Conservation (phyloP, 2,329 filamentous ascomycete genomes). For the Colletotrichum cuscutae region DNA sequence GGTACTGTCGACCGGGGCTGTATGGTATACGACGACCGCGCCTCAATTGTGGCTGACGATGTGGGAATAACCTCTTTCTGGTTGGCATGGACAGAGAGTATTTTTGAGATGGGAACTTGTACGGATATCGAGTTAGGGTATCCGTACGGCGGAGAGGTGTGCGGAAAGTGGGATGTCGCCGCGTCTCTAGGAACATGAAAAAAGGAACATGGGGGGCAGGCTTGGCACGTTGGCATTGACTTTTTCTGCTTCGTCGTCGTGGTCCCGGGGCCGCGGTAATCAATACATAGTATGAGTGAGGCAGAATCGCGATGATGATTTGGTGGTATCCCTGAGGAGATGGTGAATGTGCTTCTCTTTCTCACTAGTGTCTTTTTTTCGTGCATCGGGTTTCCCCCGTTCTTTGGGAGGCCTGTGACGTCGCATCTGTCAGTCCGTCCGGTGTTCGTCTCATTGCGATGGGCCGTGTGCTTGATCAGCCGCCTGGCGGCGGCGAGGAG, state of each 20-base stretch:
- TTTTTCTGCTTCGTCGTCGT: not conserved
- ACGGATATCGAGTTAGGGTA: not conserved
- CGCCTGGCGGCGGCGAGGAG: not conserved
- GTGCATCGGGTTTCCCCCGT: not conserved
- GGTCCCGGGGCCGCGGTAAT: not conserved
- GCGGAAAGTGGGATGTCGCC: slow-evolving; percentile 19
- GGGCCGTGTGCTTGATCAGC: slow-evolving; percentile 19
- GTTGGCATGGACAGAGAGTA: not conserved
- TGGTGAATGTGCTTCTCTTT: not conserved
- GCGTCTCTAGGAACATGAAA: not conserved
- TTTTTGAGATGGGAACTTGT: not conserved
- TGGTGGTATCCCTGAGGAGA: not conserved
- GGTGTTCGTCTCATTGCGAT: slow-evolving; percentile 22
- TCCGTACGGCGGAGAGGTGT: too few relatives aligned
- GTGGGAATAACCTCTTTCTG: slow-evolving; percentile 28
- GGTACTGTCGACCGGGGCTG: not conserved
- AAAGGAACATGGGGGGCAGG: not conserved
- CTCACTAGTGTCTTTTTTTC: not conserved
- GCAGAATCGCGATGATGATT: not conserved
- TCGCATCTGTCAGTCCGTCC: not conserved
- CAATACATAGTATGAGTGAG: not conserved
- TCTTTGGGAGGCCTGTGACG: slow-evolving; percentile 9
- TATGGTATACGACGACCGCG: not conserved
- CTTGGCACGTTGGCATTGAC: not conserved
- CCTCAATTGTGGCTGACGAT: slow-evolving; percentile 2